A percentile compares a stretch with the other conserved stretches of the same genome.
These are phyloP conservation scores for Kalaharituber pfeilii DNA, from an alignment of 2,329 filamentous ascomycete species.

Conservation along the genomic window DNA sequence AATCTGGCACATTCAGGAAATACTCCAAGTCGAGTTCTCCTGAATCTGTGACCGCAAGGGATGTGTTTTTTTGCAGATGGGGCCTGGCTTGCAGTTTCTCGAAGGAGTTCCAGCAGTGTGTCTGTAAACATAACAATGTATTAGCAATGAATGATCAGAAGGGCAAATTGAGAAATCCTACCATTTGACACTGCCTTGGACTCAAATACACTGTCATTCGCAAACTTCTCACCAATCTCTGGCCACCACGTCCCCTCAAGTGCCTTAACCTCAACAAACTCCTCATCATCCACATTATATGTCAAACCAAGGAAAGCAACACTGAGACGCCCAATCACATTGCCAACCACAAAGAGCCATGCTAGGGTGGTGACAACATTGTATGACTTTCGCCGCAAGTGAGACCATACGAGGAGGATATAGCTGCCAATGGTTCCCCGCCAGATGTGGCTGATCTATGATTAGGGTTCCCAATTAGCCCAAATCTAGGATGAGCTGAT, in stretches of 20 bases:
- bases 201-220: not conserved
- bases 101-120: not conserved
- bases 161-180: no score
- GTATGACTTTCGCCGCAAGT: not conserved
- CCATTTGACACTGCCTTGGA: no score
- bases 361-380: not conserved
- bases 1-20: not conserved
- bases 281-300: not conserved
- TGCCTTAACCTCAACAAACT: not conserved
- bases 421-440: not conserved
- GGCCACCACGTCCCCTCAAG: not conserved
- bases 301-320: not conserved
- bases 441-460: not conserved
- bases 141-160: no score
- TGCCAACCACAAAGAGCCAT: not conserved
- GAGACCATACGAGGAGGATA: not conserved
- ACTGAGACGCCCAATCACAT: not conserved
- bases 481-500: not conserved
- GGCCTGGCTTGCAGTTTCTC: no score
- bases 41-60: no score
- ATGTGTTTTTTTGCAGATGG: no score
- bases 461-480: not conserved
- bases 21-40: no score
- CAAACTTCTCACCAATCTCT: not conserved
- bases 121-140: no score